Percentiles rank a stretch among this genome's conserved stretches.
These are phyloP conservation scores for Arachis hypogaea DNA, from an alignment of 306 rosid species.

Conservation along the genomic window DNA sequence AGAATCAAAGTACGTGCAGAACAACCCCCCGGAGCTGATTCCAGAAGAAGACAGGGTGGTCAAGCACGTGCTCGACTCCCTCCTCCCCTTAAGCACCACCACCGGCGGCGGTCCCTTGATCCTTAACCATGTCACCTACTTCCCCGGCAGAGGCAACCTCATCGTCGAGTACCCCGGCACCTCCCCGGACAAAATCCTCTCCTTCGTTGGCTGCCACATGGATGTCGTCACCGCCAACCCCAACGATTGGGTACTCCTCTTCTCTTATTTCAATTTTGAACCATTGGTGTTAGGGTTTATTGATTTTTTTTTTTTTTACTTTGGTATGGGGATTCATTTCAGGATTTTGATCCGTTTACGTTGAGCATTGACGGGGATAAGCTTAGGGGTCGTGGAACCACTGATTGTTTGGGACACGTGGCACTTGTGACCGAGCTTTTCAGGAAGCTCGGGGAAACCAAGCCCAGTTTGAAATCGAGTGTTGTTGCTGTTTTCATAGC, in stretches of 20 bases:
- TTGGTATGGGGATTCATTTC: not conserved
- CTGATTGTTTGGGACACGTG: conserved; percentile 95
- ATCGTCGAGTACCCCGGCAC: conserved; percentile 89
- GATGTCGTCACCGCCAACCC: conserved; percentile 96
- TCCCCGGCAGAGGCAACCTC: conserved; percentile 76
- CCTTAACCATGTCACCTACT: conserved; percentile 70
- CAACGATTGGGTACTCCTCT: conserved; percentile 67
- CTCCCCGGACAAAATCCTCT: conserved; percentile 65
- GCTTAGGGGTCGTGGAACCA: conserved; percentile 91
- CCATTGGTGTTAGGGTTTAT: not conserved
- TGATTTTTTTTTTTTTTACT: not conserved
- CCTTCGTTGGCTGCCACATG: conserved; percentile 93
- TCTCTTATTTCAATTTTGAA: not conserved
- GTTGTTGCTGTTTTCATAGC: conserved; percentile 91
- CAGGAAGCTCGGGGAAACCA: conserved; percentile 80
- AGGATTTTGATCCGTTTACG: conserved; percentile 95
- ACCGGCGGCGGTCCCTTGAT: conserved; percentile 79
- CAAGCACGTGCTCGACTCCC: conserved; percentile 65
- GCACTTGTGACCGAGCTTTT: conserved; percentile 86
- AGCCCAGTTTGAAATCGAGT: conserved; percentile 72
- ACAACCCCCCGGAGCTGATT: conserved; percentile 82
- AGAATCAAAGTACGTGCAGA: conserved; percentile 79
- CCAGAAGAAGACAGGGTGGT: conserved; percentile 82
- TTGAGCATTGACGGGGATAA: conserved; percentile 87
- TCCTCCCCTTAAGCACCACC: conserved; percentile 71